phyloP scores from a whole-genome alignment of 805 yeast species.

The Cyberlindnera petersonii region DNA sequence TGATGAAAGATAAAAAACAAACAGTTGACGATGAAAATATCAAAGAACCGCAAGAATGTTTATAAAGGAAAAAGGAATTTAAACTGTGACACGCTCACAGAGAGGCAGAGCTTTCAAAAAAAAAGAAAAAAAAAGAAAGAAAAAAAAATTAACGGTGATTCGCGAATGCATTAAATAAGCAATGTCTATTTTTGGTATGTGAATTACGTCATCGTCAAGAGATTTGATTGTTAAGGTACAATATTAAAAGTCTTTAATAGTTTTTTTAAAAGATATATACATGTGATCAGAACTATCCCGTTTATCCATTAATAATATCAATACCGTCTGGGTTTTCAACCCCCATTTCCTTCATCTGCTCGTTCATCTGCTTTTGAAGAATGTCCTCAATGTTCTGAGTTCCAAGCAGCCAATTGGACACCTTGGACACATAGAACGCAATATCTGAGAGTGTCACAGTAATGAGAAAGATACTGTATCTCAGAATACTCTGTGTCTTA shows the following conservation, averaged over 20 bases:
- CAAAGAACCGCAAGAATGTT: too few species aligned
- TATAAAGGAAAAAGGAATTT: too few species aligned
- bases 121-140: too few species aligned
- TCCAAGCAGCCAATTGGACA: conserved; percentile 19
- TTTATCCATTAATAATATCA: conserved; percentile 21
- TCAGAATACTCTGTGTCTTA: conserved; percentile 10
- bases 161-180: too few species aligned
- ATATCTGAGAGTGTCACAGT: conserved; percentile 23
- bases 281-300: too few species aligned
- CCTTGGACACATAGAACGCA: conserved; percentile 18
- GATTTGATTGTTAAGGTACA: too few species aligned
- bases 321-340: conserved; percentile 24
- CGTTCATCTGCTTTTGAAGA: conserved; percentile 20
- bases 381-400: conserved; percentile 26
- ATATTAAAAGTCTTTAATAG: too few species aligned
- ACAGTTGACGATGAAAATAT: too few species aligned
- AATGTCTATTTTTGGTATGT: too few species aligned
- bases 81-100: too few species aligned
- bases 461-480: conserved; percentile 22
- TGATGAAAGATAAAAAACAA: too few species aligned
- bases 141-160: background rate
- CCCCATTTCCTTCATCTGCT: conserved; percentile 26
- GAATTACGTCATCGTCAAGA: background rate
- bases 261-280: too few species aligned
- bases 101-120: background rate